Evolutionary conservation across 2,329 filamentous ascomycete species (phyloP).

Genomic region (Didymella pomorum): DNA sequence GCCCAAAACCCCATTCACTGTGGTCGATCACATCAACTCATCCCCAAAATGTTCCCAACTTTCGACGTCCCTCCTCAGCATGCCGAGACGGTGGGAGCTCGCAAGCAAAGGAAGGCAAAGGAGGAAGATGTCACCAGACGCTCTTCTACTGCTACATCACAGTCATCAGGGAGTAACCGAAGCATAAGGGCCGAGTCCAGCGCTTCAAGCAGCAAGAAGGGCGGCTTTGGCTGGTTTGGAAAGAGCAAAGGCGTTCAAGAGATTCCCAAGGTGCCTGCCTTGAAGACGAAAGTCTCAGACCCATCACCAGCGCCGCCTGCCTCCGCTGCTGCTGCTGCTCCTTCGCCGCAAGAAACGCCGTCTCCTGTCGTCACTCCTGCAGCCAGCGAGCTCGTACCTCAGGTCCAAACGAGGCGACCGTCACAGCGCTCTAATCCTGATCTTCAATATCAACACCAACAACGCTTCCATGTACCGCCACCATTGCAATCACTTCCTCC

Average conservation of each 20-base stretch:
- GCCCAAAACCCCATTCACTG: conserved; percentile 8
- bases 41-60: conserved; percentile 36
- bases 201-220: conserved; percentile 19
- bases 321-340: conserved; percentile 1
- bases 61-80: conserved; percentile 39
- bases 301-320: conserved; percentile 8
- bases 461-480: conserved; percentile 23
- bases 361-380: conserved; percentile 19
- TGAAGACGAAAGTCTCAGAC: conserved; percentile 21
- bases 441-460: conserved; percentile 21
- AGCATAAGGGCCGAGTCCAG: conserved; percentile 20
- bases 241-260: conserved; percentile 39
- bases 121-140: conserved; percentile 30
- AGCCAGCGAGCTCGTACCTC: conserved; percentile 12
- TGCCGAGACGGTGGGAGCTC: conserved; percentile 37
- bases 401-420: conserved; percentile 7
- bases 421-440: conserved; percentile 13
- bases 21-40: conserved; percentile 15
- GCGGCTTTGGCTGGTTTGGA: conserved; percentile 30
- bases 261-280: conserved; percentile 27
- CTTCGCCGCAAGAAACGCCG: conserved; percentile 22
- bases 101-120: conserved; percentile 34
- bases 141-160: conserved; percentile 33
- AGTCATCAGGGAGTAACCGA: conserved; percentile 33
- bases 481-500: conserved; percentile 30